A percentile compares a stretch with the other conserved stretches of the same genome.
Evolutionary conservation across 2,329 filamentous ascomycete species (phyloP).

Genomic region (Fusarium sp.): DNA sequence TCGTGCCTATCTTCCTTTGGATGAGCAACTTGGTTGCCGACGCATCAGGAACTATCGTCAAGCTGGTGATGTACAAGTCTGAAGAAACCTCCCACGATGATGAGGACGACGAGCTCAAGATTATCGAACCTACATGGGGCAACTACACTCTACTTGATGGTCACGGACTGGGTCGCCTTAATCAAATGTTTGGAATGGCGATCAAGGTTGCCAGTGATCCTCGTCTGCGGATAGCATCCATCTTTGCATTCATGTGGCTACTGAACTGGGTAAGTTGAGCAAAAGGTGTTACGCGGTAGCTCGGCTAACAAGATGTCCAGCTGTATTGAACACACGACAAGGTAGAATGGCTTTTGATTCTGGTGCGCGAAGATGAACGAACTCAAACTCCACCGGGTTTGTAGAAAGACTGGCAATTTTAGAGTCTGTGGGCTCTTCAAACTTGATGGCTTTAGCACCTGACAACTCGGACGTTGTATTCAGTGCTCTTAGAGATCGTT

Average conservation of each 20-base stretch:
- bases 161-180: neutral
- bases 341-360: neutral
- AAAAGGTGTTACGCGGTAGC: accelerated
- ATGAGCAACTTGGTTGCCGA: conserved; percentile 42
- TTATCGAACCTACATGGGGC: conserved; percentile 35
- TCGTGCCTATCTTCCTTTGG: conserved; percentile 47
- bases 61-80: conserved; percentile 34
- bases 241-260: conserved; percentile 39
- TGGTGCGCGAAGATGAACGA: neutral
- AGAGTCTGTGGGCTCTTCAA: neutral
- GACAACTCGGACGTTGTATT: neutral
- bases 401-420: neutral
- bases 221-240: conserved; percentile 22
- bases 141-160: conserved; percentile 16
- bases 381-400: neutral
- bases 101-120: conserved; percentile 36
- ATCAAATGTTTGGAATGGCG: conserved; percentile 1
- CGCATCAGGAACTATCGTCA: conserved; percentile 41
- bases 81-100: conserved; percentile 18
- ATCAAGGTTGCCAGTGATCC: conserved; percentile 3
- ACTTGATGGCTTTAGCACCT: neutral
- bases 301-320: conserved; percentile 25
- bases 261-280: conserved; percentile 39
- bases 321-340: conserved; percentile 20
- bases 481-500: neutral